Percentiles rank a stretch among this genome's conserved stretches.
Evolutionary conservation across 306 rosid genomes (phyloP).

Genomic region (Lathyrus tuberosus): DNA sequence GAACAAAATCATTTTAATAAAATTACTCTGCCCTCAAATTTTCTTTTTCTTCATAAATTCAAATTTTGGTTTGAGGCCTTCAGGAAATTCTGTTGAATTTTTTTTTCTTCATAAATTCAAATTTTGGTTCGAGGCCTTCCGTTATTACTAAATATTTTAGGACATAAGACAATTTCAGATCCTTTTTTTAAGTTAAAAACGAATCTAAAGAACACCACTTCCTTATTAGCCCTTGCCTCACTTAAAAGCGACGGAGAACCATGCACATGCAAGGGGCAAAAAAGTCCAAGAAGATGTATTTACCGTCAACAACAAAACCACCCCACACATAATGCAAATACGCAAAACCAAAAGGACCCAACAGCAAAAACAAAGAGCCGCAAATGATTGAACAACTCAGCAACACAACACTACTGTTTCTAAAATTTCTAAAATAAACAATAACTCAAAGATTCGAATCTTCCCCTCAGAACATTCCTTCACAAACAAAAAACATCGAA

Average conservation of each 20-base stretch:
- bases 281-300: background rate
- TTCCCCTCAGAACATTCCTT: slow-evolving; percentile 64
- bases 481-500: slow-evolving; percentile 17
- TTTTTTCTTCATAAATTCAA: too few species aligned
- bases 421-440: background rate
- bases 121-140: too few species aligned
- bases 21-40: too few species aligned
- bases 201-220: too few species aligned
- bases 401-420: background rate
- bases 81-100: too few species aligned
- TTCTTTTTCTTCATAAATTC: too few species aligned
- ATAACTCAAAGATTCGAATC: slow-evolving; percentile 67
- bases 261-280: background rate
- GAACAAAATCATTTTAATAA: too few species aligned
- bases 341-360: slow-evolving; percentile 19
- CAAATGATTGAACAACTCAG: slow-evolving; percentile 5
- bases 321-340: slow-evolving; percentile 15
- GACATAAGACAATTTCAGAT: too few species aligned
- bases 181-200: too few species aligned
- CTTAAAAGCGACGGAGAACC: background rate
- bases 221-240: too few species aligned
- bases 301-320: background rate
- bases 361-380: slow-evolving; percentile 13
- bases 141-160: too few species aligned
- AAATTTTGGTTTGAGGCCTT: too few species aligned